Conservation (phyloP, 441 rosid species). For the Biscutella laevigata region DNA sequence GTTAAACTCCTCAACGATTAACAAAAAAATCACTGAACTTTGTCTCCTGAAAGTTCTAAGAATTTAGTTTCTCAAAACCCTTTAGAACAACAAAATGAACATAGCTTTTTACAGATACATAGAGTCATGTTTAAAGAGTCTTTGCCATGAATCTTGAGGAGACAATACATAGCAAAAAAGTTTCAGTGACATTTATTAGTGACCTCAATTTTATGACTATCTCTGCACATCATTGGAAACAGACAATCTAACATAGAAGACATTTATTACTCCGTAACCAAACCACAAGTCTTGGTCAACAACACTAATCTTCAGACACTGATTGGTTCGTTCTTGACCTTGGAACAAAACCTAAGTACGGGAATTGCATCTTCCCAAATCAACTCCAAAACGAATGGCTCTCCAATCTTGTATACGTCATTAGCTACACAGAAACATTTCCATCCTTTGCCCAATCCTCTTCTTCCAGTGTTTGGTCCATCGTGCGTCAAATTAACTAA, state of each 20-base stretch:
- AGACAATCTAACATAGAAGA: background rate
- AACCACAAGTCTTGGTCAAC: background rate
- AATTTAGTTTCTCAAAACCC: too few relatives aligned
- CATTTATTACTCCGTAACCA: background rate
- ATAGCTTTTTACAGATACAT: background rate
- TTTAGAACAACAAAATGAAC: too few relatives aligned
- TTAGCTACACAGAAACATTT: conserved; percentile 12
- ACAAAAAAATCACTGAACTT: background rate
- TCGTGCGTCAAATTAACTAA: background rate
- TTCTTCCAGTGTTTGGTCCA: conserved; percentile 2
- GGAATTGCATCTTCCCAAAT: conserved; percentile 7
- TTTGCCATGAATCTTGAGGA: background rate
- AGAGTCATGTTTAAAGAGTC: background rate
- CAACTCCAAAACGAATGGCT: conserved; percentile 12
- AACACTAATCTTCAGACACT: background rate
- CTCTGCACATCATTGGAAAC: background rate
- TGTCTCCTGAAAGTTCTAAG: background rate
- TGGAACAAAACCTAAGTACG: conserved; percentile 13
- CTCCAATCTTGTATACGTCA: background rate
- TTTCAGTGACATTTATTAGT: background rate
- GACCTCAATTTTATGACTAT: background rate
- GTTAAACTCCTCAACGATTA: too few relatives aligned
- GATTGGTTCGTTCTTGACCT: conserved; percentile 9
- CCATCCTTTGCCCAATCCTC: conserved; percentile 20
- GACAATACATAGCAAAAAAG: background rate